These are phyloP conservation scores for Cystofilobasidium capitatum DNA, from an alignment of 768 basidiomycete genomes.

Conservation along the genomic window DNA sequence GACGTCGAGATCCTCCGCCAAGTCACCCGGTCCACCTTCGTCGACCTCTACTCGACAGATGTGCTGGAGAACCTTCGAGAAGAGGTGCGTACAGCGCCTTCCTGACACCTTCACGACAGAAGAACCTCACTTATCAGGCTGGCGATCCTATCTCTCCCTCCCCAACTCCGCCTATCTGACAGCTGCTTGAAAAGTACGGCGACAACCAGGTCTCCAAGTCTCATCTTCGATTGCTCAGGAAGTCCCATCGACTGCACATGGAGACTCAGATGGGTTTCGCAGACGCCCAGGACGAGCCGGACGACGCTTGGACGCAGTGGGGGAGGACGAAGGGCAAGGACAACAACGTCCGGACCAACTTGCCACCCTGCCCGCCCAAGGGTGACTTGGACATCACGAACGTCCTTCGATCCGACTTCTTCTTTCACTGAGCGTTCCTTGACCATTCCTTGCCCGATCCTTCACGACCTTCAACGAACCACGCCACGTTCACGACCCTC, in stretches of 20 bases:
- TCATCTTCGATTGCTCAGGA: neutral
- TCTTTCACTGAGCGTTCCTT: constrained; percentile 57
- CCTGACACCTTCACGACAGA: neutral
- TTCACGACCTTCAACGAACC: too few relatives aligned
- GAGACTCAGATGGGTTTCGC: constrained; percentile 9
- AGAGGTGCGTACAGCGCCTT: constrained; percentile 73
- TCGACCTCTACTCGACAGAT: constrained; percentile 79
- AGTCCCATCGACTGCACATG: constrained; percentile 8
- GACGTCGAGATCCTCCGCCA: constrained; percentile 78
- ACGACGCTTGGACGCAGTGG: constrained; percentile 14
- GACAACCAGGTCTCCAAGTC: neutral
- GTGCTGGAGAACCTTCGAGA: constrained; percentile 60
- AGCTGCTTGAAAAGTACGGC: constrained; percentile 25
- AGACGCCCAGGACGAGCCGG: neutral
- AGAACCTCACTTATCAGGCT: constrained; percentile 62
- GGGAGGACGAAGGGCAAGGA: constrained; percentile 1
- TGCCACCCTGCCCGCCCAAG: constrained; percentile 74
- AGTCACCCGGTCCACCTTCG: constrained; percentile 85
- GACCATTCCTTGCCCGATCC: too few relatives aligned
- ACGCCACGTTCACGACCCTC: too few relatives aligned
- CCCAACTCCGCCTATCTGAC: constrained; percentile 27
- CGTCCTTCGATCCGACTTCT: constrained; percentile 76
- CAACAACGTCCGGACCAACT: constrained; percentile 49
- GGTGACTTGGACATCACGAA: constrained; percentile 73
- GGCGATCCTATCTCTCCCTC: constrained; percentile 48